Base-by-base conservation (phyloP, 805 yeast genomes). In the Danielozyma ontarioensis region DNA sequence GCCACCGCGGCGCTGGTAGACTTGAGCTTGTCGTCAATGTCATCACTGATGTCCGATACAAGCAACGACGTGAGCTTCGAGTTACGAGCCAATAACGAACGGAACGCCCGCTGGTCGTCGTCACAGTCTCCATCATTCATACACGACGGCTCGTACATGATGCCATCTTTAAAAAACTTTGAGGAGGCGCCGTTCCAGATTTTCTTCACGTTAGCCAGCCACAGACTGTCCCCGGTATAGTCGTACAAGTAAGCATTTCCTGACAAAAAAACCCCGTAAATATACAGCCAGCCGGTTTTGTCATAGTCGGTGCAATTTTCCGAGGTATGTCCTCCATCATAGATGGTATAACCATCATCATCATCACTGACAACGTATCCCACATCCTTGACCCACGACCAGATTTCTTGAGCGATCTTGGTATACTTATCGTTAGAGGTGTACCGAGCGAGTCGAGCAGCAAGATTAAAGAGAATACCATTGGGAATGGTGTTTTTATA, bases 1-100 rank as follows among this genome's bases (percentile, higher is more conserved):
- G 88, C 88, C 22, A 19, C 22, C 10, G 22, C 22, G 8, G 6
- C 10, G 22, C 8, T 6, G 22, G 22, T 19, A 6, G 10, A 10
- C 22, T 19, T 19, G 6, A 19, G 22, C 10, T 19, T 23, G 25
- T 5, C n/a, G 25, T 10, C n/a, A 13, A n/a, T 23, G 11, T n/a
- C 25, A 10, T n/a, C 25, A 5, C 11, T 6, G 5, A 10, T 10
- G 5, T 23, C n/a, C 12, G 19, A 11, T 13, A 13, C 4, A 13
- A 15, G n/a, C 18, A 26, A 7, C 28, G 28, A 13, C 10, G 22
- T 19, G 22, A 19, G 22, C 22, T 19, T 19, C 8, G 10, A 10
- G 22, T 19, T 19, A 6, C 22, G 22, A 6, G 28, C n/a, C 15
- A 26, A 16, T 6, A 14, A 11, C 18, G 19, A 8, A 6, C 19